Evolutionary conservation across 441 rosid species (phyloP).

Genomic region (Corymbia calophylla): DNA sequence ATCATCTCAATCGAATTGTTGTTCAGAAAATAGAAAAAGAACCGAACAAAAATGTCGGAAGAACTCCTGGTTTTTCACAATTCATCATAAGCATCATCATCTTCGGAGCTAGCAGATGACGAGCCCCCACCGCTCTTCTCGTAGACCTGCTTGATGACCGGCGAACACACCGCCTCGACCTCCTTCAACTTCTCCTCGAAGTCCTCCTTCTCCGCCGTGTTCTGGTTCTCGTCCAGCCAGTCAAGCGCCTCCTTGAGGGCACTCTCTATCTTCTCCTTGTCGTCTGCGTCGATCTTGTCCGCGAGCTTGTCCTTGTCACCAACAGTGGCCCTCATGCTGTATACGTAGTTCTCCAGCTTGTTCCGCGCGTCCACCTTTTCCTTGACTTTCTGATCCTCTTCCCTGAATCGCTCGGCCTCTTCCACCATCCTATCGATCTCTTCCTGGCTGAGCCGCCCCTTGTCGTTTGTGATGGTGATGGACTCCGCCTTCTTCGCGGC

Average conservation of each 20-base stretch:
- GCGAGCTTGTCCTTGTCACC: constrained; percentile 31
- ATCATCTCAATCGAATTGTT: neutral
- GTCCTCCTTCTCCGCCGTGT: constrained; percentile 41
- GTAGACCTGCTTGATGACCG: constrained; percentile 38
- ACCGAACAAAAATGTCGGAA: neutral
- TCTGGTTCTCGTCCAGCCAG: constrained; percentile 52
- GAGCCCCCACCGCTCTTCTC: constrained; percentile 18
- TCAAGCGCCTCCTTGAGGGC: constrained; percentile 33
- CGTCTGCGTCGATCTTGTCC: constrained; percentile 34
- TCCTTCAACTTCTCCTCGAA: constrained; percentile 44
- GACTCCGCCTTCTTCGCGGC: constrained; percentile 34
- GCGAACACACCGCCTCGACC: constrained; percentile 45
- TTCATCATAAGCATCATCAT: constrained; percentile 32
- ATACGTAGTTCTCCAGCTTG: constrained; percentile 42
- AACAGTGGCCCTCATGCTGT: constrained; percentile 39
- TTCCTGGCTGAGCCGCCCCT: constrained; percentile 44
- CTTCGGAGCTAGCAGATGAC: constrained; percentile 10
- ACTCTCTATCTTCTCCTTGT: constrained; percentile 35
- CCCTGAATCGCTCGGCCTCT: constrained; percentile 53
- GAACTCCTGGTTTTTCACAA: constrained; percentile 1
- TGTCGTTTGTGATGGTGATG: constrained; percentile 41
- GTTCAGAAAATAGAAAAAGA: neutral
- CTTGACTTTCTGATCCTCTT: constrained; percentile 34
- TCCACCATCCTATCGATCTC: constrained; percentile 49
- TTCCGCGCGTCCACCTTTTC: constrained; percentile 50